Evolutionary conservation across 176 grass and related monocot genomes (phyloP), one percentile per base, ranked within the genome.

Genomic region (Luzula sylvatica): DNA sequence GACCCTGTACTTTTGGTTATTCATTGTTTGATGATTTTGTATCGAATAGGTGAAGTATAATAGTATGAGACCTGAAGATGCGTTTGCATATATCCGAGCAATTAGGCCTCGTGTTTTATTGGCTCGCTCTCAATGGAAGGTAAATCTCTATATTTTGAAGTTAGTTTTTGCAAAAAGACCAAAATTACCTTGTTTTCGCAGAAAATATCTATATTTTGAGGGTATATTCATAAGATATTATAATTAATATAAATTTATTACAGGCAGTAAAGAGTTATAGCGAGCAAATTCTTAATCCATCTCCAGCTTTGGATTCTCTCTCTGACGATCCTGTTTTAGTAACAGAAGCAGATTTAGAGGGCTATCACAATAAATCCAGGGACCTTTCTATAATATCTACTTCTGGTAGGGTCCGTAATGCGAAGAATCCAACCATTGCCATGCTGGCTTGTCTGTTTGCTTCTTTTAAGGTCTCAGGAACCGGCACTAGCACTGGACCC

Each of bases 211-310:
- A 64, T 29, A n/a, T 13, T 46, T 61, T 26, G 23, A 45, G 3
- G 20, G 32, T 40, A 20, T 13, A 8, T 3, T 60, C 39, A 61
- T 11, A 45, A 45, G 11, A 26, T 14, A 21, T 12, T 21, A 58
- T 46, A 46, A 2, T 46, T 61, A 44, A 27, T 46, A n/a, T 14
- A 29, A 16, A 46, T 16, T 61, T 28, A 22, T 42, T 38, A 52
- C 63, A 96, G 84, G 90, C 51, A 8, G 90, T 96, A 44, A 27
- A 88, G 67, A 77, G 85, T 70, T 95, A 82, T 68, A 82, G 65
- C 68, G 76, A 55, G 50, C 68, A 50, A 20, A 51, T 55, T 23
- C 35, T 11, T 0, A 23, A 20, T 64, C 60, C 25, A 49, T 64
- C 60, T 64, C 42, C 25, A 27, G 19, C 42, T 22, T 9, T 30